Evolutionary conservation across 345 rosid species (phyloP).

Genomic region (Carallia brachiata): DNA sequence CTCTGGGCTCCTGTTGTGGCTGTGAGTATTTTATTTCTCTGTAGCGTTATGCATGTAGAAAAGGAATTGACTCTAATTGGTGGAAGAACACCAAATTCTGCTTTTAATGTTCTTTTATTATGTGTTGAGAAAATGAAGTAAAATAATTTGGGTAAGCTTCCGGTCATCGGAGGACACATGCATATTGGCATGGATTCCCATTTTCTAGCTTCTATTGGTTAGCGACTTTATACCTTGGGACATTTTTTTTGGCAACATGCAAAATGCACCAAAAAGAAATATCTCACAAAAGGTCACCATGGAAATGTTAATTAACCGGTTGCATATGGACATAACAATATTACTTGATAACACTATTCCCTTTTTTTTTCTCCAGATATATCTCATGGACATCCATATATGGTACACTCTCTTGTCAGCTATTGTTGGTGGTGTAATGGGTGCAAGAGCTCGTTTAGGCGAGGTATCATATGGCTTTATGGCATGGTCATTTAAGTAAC

Average conservation of each 20-base stretch:
- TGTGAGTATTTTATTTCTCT: conserved; percentile 49
- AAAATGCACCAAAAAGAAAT: too few species aligned
- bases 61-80: conserved; percentile 11
- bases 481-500: not conserved
- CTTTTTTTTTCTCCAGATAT: conserved; percentile 52
- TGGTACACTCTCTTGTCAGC: conserved; percentile 94
- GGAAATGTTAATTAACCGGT: not conserved
- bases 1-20: conserved; percentile 98
- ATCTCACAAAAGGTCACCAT: too few species aligned
- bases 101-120: too few species aligned
- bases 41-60: not conserved
- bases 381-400: conserved; percentile 94
- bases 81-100: not conserved
- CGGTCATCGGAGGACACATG: too few species aligned
- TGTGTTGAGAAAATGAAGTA: too few species aligned
- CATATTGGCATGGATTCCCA: too few species aligned
- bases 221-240: too few species aligned
- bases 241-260: too few species aligned
- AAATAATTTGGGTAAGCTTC: too few species aligned
- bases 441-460: conserved; percentile 95
- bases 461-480: conserved; percentile 52
- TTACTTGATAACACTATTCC: not conserved
- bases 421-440: conserved; percentile 96
- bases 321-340: not conserved
- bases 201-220: too few species aligned